A percentile compares a stretch with the other conserved stretches of the same genome.
These are phyloP conservation scores for Grosmannia clavigera DNA, from an alignment of 2,329 filamentous ascomycete species.

Conservation along the genomic window DNA sequence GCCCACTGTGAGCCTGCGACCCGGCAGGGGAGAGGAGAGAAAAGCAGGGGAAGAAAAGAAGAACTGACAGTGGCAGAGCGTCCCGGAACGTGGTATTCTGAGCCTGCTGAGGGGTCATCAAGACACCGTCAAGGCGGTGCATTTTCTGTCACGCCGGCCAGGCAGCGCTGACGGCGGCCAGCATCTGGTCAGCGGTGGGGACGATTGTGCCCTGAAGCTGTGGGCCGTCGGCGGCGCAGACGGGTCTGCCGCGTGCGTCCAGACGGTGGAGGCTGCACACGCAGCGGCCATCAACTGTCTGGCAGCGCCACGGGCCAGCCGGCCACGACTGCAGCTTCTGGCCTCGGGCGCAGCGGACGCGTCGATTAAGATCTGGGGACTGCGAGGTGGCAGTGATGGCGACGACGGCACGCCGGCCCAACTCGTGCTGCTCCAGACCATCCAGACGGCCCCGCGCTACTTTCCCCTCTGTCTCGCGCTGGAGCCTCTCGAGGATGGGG, in stretches of 20 bases:
- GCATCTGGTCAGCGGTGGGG: conserved; percentile 64
- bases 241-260: conserved; percentile 26
- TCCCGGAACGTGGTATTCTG: conserved; percentile 41
- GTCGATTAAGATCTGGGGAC: conserved; percentile 56
- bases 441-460: conserved; percentile 63
- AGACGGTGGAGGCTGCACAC: conserved; percentile 54
- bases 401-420: background rate
- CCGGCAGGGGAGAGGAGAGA: background rate
- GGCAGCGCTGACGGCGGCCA: conserved; percentile 6
- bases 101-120: conserved; percentile 62
- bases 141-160: conserved; percentile 47
- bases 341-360: conserved; percentile 75
- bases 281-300: conserved; percentile 64
- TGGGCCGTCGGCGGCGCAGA: conserved; percentile 39
- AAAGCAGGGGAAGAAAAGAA: background rate
- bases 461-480: conserved; percentile 72
- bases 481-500: conserved; percentile 54
- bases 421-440: conserved; percentile 54
- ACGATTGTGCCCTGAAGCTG: conserved; percentile 64
- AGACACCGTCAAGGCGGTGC: conserved; percentile 70
- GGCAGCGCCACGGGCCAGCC: conserved; percentile 20
- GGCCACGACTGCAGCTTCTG: conserved; percentile 28
- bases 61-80: background rate
- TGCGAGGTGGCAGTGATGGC: conserved; percentile 23
- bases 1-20: conserved; percentile 42